Evolutionary conservation across 2,329 filamentous ascomycete genomes (phyloP).

Genomic region (Gnomoniopsis sp.): DNA sequence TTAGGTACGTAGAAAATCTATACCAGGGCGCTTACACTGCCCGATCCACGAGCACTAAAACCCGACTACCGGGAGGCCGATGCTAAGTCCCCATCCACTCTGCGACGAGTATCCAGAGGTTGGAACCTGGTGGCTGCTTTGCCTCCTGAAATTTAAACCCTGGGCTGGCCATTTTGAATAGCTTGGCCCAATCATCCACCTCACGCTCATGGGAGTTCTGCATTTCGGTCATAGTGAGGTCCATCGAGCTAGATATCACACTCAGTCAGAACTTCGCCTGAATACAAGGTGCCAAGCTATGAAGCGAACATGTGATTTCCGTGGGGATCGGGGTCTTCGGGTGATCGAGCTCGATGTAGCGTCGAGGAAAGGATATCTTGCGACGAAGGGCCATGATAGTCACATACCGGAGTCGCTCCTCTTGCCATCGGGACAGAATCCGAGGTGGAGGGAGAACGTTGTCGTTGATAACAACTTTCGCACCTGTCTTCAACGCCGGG

Average conservation of each 20-base stretch:
- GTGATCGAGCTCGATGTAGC: too few species aligned
- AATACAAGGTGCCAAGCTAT: too few species aligned
- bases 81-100: slow-evolving; percentile 19
- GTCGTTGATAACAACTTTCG: background rate
- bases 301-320: too few species aligned
- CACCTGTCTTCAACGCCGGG: background rate
- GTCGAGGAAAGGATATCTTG: background rate
- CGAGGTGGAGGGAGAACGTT: background rate
- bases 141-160: slow-evolving; percentile 22
- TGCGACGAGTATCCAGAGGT: slow-evolving; percentile 19
- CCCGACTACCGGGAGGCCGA: background rate
- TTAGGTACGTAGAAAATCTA: too few species aligned
- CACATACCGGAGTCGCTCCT: slow-evolving; percentile 18
- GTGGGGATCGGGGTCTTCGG: too few species aligned
- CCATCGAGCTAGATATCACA: slow-evolving; percentile 11
- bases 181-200: slow-evolving; percentile 21
- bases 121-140: slow-evolving; percentile 19
- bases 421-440: slow-evolving; percentile 13
- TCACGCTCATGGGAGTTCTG: slow-evolving; percentile 25
- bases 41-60: too few species aligned
- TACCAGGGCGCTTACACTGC: too few species aligned
- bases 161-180: slow-evolving; percentile 19
- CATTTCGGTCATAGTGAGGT: slow-evolving; percentile 23
- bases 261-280: background rate
- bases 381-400: background rate